phyloP scores from a whole-genome alignment of 2,329 filamentous ascomycete genomes.

The Grosmannia penicillata region DNA sequence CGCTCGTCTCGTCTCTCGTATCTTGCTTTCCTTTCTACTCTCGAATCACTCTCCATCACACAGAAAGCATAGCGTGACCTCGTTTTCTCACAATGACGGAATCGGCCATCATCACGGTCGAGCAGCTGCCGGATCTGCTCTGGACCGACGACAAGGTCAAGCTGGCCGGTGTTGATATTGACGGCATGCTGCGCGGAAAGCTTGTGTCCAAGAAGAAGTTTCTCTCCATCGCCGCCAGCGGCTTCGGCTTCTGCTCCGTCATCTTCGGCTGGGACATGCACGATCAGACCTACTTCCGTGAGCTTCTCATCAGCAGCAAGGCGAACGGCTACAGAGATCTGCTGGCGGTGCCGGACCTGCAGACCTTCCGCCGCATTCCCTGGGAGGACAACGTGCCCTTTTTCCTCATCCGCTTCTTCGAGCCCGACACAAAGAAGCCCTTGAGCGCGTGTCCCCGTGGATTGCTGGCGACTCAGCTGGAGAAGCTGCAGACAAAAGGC shows the following conservation, averaged over 20 bases:
- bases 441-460: slow-evolving; percentile 69
- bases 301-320: slow-evolving; percentile 77
- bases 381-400: slow-evolving; percentile 83
- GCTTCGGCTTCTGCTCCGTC: slow-evolving; percentile 89
- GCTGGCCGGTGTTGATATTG: slow-evolving; percentile 74
- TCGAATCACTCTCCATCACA: background rate
- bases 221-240: slow-evolving; percentile 61
- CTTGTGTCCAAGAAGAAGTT: slow-evolving; percentile 90
- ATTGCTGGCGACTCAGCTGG: slow-evolving; percentile 51
- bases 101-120: slow-evolving; percentile 33
- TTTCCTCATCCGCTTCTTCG: slow-evolving; percentile 70
- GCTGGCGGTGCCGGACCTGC: slow-evolving; percentile 66
- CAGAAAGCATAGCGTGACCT: background rate
- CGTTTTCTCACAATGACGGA: background rate
- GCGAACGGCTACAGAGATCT: slow-evolving; percentile 83
- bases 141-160: slow-evolving; percentile 66
- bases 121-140: slow-evolving; percentile 52
- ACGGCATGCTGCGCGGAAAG: slow-evolving; percentile 79
- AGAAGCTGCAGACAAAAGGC: slow-evolving; percentile 52
- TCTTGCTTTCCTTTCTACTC: too few species aligned
- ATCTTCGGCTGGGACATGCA: slow-evolving; percentile 98
- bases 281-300: slow-evolving; percentile 74
- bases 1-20: too few species aligned
- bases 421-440: slow-evolving; percentile 60
- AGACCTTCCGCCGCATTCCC: slow-evolving; percentile 67